Conservation (phyloP, 2,329 filamentous ascomycete species). For the Neopestalotiopsis clavispora region DNA sequence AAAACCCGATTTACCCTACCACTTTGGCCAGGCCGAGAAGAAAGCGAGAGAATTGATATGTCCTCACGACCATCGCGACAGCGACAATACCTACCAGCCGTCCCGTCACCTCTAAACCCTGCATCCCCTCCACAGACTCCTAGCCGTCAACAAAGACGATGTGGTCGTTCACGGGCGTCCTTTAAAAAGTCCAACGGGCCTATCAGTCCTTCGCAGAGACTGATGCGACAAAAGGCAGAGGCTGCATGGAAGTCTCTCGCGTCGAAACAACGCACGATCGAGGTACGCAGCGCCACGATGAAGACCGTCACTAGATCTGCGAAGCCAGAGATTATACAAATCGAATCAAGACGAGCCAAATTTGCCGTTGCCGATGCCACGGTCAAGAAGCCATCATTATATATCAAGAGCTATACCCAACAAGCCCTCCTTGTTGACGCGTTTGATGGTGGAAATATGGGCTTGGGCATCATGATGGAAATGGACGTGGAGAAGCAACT, state of each 20-base stretch:
- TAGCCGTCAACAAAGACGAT: conserved; percentile 15
- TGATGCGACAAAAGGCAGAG: conserved; percentile 48
- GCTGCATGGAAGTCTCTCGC: conserved; percentile 36
- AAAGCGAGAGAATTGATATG: neutral
- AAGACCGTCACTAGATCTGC: no score
- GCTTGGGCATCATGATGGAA: conserved; percentile 9
- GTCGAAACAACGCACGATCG: neutral
- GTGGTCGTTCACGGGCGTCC: conserved; percentile 7
- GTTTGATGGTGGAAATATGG: conserved; percentile 2
- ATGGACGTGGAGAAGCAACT: conserved; percentile 29
- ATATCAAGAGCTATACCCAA: neutral
- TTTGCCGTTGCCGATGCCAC: neutral
- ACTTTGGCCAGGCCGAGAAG: neutral
- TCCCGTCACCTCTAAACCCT: conserved; percentile 30
- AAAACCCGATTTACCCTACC: neutral
- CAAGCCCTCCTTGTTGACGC: neutral
- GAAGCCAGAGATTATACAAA: neutral
- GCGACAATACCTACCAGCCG: conserved; percentile 20
- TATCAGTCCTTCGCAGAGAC: conserved; percentile 44
- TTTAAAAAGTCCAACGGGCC: conserved; percentile 25
- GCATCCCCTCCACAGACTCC: conserved; percentile 17
- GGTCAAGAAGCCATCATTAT: neutral
- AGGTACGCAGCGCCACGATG: neutral
- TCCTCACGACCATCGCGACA: conserved; percentile 1
- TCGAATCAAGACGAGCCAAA: neutral